These are phyloP conservation scores for Xylaria sp. DNA, from an alignment of 2,329 filamentous ascomycete species.

Conservation along the genomic window DNA sequence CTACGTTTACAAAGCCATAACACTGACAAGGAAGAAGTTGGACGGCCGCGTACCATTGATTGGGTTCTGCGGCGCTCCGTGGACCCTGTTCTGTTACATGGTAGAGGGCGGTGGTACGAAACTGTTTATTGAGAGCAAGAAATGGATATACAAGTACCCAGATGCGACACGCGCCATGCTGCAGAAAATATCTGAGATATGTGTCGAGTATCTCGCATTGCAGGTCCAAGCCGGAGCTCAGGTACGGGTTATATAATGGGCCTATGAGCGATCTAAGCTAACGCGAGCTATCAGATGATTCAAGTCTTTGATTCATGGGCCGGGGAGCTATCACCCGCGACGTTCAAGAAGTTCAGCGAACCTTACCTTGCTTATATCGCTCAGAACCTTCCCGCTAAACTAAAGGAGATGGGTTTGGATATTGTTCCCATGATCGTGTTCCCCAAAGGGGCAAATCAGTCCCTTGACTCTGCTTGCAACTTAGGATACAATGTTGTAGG, in stretches of 20 bases:
- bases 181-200: constrained; percentile 92
- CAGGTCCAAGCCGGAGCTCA: constrained; percentile 95
- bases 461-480: constrained; percentile 85
- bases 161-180: constrained; percentile 83
- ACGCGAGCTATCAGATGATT: constrained; percentile 68
- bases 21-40: constrained; percentile 87
- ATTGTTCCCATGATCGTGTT: constrained; percentile 97
- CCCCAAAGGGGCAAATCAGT: constrained; percentile 97
- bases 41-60: constrained; percentile 90
- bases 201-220: constrained; percentile 91
- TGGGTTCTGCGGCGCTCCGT: constrained; percentile 96
- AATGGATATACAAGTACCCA: constrained; percentile 93
- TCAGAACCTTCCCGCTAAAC: constrained; percentile 77
- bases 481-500: constrained; percentile 94
- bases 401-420: constrained; percentile 80
- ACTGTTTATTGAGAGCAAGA: constrained; percentile 93
- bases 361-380: constrained; percentile 90
- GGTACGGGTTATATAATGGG: constrained; percentile 54
- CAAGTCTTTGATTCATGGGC: constrained; percentile 99
- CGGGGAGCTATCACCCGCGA: constrained; percentile 85
- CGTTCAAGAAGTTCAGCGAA: constrained; percentile 86
- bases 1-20: constrained; percentile 97
- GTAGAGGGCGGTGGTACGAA: constrained; percentile 97
- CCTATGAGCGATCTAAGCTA: background rate
- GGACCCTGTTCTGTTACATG: constrained; percentile 99